phyloP scores from a whole-genome alignment of 306 rosid species.

The Cicer yamashitae region DNA sequence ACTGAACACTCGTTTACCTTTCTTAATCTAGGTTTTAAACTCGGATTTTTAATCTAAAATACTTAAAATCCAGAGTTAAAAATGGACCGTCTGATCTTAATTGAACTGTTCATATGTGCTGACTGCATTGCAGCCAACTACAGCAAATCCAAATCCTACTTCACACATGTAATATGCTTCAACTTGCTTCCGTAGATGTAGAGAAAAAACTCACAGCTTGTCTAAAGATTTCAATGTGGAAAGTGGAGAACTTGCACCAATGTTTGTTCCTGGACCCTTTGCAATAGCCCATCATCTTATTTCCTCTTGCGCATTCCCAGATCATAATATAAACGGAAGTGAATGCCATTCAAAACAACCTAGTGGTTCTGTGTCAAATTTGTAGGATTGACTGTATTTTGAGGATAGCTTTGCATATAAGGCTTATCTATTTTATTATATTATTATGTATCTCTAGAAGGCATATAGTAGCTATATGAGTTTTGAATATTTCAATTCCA shows the following conservation, averaged over 20 bases:
- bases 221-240: conserved; percentile 74
- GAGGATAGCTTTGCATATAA: conserved; percentile 9
- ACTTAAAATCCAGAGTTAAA: too few species aligned
- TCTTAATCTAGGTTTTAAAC: too few species aligned
- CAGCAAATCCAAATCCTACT: not conserved
- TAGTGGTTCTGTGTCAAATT: too few species aligned
- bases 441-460: not conserved
- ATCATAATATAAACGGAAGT: conserved; percentile 48
- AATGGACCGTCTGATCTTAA: too few species aligned
- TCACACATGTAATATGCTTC: conserved; percentile 20
- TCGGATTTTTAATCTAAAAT: too few species aligned
- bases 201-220: conserved; percentile 68
- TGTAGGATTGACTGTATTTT: conserved; percentile 42
- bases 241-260: conserved; percentile 79
- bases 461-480: not conserved
- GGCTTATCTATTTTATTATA: not conserved
- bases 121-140: conserved; percentile 3
- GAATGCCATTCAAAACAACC: conserved; percentile 51
- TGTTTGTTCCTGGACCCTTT: conserved; percentile 93
- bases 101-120: too few species aligned
- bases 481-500: conserved; percentile 6
- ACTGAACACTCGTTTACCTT: conserved; percentile 18
- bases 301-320: conserved; percentile 72
- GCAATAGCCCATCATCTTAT: conserved; percentile 94
- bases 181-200: conserved; percentile 55